phyloP scores from a whole-genome alignment of 2,329 filamentous ascomycete genomes.

The Bipolaris bicolor region DNA sequence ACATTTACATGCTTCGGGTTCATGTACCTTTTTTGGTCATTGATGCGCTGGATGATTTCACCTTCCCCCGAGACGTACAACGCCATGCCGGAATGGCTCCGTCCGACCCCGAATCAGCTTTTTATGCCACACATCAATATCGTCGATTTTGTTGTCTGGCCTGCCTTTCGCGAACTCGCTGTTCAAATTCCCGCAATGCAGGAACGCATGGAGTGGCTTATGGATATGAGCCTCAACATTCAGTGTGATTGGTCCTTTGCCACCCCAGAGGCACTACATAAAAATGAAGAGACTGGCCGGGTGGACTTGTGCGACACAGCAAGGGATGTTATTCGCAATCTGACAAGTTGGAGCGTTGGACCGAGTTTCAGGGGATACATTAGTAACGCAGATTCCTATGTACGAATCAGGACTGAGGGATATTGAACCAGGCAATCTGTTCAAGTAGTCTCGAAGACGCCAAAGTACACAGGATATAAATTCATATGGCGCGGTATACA shows the following conservation, averaged over 20 bases:
- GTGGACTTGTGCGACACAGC: conserved; percentile 24
- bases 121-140: conserved; percentile 36
- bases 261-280: conserved; percentile 16
- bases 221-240: conserved; percentile 28
- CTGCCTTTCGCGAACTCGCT: conserved; percentile 32
- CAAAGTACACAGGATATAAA: not conserved
- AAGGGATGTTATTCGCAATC: conserved; percentile 19
- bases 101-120: conserved; percentile 35
- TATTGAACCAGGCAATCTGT: conserved; percentile 7
- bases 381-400: conserved; percentile 34
- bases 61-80: conserved; percentile 33
- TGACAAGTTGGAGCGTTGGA: conserved; percentile 31
- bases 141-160: conserved; percentile 32
- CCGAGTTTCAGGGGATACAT: conserved; percentile 33
- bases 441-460: not conserved
- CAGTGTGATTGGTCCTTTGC: conserved; percentile 29
- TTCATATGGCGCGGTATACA: not conserved
- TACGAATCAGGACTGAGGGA: conserved; percentile 27
- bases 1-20: conserved; percentile 33
- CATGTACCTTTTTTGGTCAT: conserved; percentile 33
- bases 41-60: conserved; percentile 36
- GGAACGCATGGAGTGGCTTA: conserved; percentile 32
- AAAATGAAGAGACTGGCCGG: conserved; percentile 20
- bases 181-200: conserved; percentile 36
- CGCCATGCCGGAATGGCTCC: conserved; percentile 31